Evolutionary conservation across 257 asterid genomes (phyloP).

Genomic region (Ilex aquifolium): DNA sequence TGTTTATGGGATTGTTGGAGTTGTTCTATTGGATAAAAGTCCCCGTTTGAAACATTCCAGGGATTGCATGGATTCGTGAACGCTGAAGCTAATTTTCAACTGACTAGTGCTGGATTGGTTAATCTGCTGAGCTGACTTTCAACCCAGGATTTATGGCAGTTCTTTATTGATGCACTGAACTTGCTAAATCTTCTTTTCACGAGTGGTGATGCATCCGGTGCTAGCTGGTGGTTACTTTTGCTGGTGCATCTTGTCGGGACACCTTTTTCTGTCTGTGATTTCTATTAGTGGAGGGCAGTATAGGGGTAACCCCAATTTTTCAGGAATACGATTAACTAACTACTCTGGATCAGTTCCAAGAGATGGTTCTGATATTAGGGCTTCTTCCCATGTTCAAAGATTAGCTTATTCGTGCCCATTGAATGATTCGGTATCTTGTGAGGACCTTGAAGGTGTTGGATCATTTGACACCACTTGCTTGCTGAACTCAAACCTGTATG

Average conservation of each 20-base stretch:
- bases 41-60: neutral
- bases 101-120: neutral
- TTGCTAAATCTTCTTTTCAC: constrained; percentile 16
- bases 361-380: constrained; percentile 22
- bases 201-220: constrained; percentile 60
- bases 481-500: constrained; percentile 44
- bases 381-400: constrained; percentile 13
- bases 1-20: neutral
- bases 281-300: constrained; percentile 31
- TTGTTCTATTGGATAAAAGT: neutral
- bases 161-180: constrained; percentile 27
- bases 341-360: constrained; percentile 21
- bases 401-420: constrained; percentile 14
- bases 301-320: constrained; percentile 20
- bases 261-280: constrained; percentile 31
- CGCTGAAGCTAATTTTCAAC: neutral
- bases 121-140: neutral
- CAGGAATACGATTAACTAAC: constrained; percentile 23
- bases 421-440: constrained; percentile 52
- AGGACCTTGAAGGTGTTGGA: constrained; percentile 87
- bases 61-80: neutral
- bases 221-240: constrained; percentile 32
- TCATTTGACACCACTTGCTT: constrained; percentile 75
- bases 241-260: constrained; percentile 64
- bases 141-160: neutral